Conservation (phyloP, 1,284 basidiomycete genomes). For the Pulveroboletus sp. region DNA sequence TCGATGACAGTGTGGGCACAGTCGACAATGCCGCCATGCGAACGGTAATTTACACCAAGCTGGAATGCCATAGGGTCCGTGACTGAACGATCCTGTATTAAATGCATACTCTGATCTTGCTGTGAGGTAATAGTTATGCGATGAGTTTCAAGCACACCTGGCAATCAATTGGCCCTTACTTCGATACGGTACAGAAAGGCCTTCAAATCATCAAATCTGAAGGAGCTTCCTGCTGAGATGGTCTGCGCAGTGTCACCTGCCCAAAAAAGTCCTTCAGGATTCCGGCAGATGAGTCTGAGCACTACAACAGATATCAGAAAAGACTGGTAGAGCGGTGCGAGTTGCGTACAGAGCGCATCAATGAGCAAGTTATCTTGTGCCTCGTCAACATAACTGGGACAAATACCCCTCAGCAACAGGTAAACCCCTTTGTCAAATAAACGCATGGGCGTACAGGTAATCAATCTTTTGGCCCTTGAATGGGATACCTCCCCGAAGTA, state of each 20-base stretch:
- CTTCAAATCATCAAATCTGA: too few relatives aligned
- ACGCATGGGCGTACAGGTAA: conserved; percentile 49
- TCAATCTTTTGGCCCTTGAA: conserved; percentile 50
- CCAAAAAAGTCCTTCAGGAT: too few relatives aligned
- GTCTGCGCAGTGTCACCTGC: too few relatives aligned
- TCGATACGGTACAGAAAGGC: too few relatives aligned
- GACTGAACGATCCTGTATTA: conserved; percentile 19
- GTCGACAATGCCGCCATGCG: conserved; percentile 70
- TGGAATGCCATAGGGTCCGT: conserved; percentile 54
- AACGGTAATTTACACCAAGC: conserved; percentile 67
- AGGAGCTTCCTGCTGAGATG: too few relatives aligned
- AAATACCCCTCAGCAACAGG: conserved; percentile 1
- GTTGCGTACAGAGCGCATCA: conserved; percentile 55
- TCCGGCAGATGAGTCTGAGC: too few relatives aligned
- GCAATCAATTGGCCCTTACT: too few relatives aligned
- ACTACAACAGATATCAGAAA: conserved; percentile 46
- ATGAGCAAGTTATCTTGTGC: conserved; percentile 72
- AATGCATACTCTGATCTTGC: conserved; percentile 22
- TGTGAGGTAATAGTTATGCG: conserved; percentile 3
- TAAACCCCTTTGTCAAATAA: too few relatives aligned
- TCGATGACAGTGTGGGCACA: conserved; percentile 65
- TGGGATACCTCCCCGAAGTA: conserved; percentile 33
- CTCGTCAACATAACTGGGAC: conserved; percentile 67
- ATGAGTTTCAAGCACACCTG: not conserved
- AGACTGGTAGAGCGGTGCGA: not conserved